Evolutionary conservation across 2,329 filamentous ascomycete genomes (phyloP).

Genomic region (Zarea fungicola): DNA sequence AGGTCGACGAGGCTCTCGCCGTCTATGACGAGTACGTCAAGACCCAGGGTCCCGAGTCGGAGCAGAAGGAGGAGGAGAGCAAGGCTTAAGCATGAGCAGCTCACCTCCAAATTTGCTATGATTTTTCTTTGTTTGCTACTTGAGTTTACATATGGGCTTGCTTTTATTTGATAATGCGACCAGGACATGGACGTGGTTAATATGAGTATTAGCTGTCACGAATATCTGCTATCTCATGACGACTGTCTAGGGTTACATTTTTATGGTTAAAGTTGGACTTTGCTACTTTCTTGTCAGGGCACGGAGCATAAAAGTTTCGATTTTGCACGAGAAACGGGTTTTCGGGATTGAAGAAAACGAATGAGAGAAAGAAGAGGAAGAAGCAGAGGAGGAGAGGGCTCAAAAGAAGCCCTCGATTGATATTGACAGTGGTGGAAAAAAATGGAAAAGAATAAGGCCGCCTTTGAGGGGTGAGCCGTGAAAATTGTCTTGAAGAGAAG

Average conservation of each 20-base stretch:
- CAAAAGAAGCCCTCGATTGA: too few species aligned
- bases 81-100: conserved; percentile 29
- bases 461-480: background rate
- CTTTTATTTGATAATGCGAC: conserved; percentile 10
- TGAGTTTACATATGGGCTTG: conserved; percentile 13
- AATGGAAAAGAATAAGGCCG: background rate
- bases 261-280: conserved; percentile 38
- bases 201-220: conserved; percentile 16
- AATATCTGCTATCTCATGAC: conserved; percentile 24
- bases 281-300: conserved; percentile 34
- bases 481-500: background rate
- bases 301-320: conserved; percentile 31
- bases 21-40: conserved; percentile 99
- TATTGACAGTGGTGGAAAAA: background rate
- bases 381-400: background rate
- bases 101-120: conserved; percentile 10
- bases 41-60: conserved; percentile 41
- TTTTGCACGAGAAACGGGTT: conserved; percentile 23
- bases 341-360: conserved; percentile 9
- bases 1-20: conserved; percentile 94
- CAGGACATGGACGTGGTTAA: background rate
- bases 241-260: conserved; percentile 28
- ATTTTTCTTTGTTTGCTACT: conserved; percentile 26
- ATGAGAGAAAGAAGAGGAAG: background rate
- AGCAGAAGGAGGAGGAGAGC: conserved; percentile 45